These are phyloP conservation scores for Chrysoporthe austroafricana DNA, from an alignment of 2,329 filamentous ascomycete genomes.

Conservation along the genomic window DNA sequence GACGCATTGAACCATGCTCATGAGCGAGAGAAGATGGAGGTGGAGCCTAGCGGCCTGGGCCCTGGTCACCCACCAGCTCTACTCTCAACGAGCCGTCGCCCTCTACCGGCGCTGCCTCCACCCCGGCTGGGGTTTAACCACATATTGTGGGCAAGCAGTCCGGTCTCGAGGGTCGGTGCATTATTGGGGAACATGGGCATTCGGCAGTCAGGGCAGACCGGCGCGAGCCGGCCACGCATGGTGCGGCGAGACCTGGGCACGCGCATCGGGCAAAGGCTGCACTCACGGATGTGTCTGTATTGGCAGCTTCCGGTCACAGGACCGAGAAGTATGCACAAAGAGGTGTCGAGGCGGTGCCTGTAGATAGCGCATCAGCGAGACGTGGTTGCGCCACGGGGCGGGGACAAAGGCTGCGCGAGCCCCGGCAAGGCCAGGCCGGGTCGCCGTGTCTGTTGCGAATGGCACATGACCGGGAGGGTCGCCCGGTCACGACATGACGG, in stretches of 20 bases:
- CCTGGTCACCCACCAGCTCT: neutral
- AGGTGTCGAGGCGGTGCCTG: conserved; percentile 4
- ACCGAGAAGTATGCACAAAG: neutral
- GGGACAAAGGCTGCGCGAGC: neutral
- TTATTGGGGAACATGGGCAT: neutral
- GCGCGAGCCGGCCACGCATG: neutral
- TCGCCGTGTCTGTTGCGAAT: neutral
- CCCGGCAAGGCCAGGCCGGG: conserved; percentile 2
- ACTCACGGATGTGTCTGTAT: conserved; percentile 4
- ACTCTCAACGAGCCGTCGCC: neutral
- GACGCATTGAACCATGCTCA: neutral
- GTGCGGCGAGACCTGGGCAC: conserved; percentile 1
- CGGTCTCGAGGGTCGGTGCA: neutral
- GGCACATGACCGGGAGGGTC: neutral
- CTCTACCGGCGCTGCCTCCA: neutral
- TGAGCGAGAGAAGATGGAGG: neutral
- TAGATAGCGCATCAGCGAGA: neutral
- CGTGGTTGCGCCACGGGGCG: too few relatives aligned
- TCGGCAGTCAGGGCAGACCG: neutral
- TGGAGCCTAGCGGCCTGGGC: neutral
- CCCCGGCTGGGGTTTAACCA: neutral
- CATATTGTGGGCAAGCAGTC: neutral
- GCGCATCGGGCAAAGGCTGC: neutral
- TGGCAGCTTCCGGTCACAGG: neutral
- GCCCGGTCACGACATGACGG: neutral